Base-by-base conservation (phyloP, 2,329 filamentous ascomycete species). In the Chrysoporthe deuterocubensis region DNA sequence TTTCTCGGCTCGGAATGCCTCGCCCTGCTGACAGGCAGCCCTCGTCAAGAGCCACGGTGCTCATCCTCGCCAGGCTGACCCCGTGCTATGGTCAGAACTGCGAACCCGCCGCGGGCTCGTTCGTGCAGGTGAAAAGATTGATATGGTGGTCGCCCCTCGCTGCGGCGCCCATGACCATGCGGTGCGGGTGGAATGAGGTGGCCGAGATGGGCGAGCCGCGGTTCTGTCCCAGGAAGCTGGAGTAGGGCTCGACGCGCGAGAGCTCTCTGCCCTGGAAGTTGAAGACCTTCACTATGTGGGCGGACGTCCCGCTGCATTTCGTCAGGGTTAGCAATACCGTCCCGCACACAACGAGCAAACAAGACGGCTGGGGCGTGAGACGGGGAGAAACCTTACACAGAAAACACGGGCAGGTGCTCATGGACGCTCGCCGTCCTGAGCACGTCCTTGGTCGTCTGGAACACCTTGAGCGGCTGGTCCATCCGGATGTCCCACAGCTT, bases 401-500 rank as follows among this genome's bases (percentile, higher is more conserved):
- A 93, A 82, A 99, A 97, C 14, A 99, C 94, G 37, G 96, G 96
- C 65, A 97, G 88, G 79, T 99, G 96, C 79, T 99, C 96, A 78
- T 99, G 96, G 54, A 96, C 94, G 77, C 92, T 96, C 67, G 97
- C 86, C 21, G 93, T 97, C 66, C 94, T 89, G 69, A 97, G 85
- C 9, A 91, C 92, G 74, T 94, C 90, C 69, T 86, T 89, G 3
- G 92, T 95, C 7, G 91, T 89, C 75, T 89, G 85, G 74, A 95
- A 91, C 2, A 89, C 89, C 69, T 90, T 89, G 62, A 97, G 83
- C 5, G 92, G 90, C 72, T 86, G 85, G 71, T 96, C 92, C 89
- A 93, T 93, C 61, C 96, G 89, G 62, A 99, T 93, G 78, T 99
- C 96, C 96, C 96, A 99, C 18, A 99, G 84, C 77, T 93, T 94